A percentile compares a stretch with the other conserved stretches of the same genome.
Conservation (phyloP, 805 yeast species). For the Pichia manshurica region DNA sequence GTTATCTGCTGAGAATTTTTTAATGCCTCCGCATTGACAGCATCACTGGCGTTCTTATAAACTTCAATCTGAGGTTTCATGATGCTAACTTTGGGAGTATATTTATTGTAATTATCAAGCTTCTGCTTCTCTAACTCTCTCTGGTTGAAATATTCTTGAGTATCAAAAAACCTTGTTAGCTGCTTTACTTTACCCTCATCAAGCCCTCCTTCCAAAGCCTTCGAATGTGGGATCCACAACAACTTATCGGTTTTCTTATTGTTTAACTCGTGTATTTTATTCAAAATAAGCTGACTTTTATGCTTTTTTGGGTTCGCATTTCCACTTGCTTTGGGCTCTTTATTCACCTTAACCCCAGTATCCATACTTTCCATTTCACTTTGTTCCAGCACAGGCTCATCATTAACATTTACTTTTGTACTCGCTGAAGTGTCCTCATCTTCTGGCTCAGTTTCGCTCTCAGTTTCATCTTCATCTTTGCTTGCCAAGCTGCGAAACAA, state of each 20-base stretch:
- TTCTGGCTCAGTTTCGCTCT: slow-evolving; percentile 7
- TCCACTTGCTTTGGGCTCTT: no score
- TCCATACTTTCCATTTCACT: no score
- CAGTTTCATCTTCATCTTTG: slow-evolving; percentile 16
- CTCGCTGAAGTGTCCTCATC: no score
- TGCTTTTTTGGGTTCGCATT: slow-evolving; percentile 18
- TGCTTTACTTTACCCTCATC: slow-evolving; percentile 49
- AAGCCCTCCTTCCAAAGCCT: slow-evolving; percentile 18
- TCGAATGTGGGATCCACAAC: slow-evolving; percentile 19
- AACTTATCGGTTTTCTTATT: slow-evolving; percentile 13
- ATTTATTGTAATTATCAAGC: slow-evolving; percentile 47
- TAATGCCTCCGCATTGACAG: slow-evolving; percentile 38
- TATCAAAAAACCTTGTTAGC: slow-evolving; percentile 63
- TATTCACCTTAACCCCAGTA: no score
- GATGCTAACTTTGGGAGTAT: slow-evolving; percentile 66
- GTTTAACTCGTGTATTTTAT: slow-evolving; percentile 14
- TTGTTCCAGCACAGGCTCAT: no score
- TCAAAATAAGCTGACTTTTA: slow-evolving; percentile 14
- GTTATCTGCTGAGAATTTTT: neutral
- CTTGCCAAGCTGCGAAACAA: slow-evolving; percentile 46
- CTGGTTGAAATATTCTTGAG: slow-evolving; percentile 81
- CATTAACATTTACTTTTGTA: no score
- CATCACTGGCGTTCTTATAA: slow-evolving; percentile 82
- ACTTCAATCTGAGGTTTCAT: slow-evolving; percentile 88
- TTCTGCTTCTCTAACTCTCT: slow-evolving; percentile 70